Base-by-base conservation (phyloP, 164 flowering plant genomes). In the Warburgia ugandensis region DNA sequence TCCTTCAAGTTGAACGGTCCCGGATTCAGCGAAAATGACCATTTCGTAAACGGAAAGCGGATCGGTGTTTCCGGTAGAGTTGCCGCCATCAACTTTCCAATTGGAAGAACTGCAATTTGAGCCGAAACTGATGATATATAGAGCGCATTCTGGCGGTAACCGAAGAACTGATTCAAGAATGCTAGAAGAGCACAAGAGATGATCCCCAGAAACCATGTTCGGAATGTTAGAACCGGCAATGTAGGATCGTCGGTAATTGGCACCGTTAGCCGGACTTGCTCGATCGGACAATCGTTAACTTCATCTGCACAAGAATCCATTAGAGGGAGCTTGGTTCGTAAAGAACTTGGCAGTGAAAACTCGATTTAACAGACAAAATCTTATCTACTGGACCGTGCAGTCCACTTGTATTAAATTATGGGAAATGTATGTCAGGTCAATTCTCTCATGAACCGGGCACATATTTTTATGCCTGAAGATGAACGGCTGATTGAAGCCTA, bases 1-100 rank as follows among this genome's bases (percentile, higher is more conserved):
- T 54, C 58, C 48, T 54, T 54, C 39, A 54, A 28, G 32, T 54
- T 54, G 58, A 54, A 54, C 5, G 58, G 58, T 19, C 58, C 58
- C 28, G 58, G 58, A 17, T 54, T 54, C 48, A 54, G n/a, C 13
- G 58, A 54, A 16, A 54, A 54, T 1, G 44, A 25, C 58, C 58
- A 42, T 3, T 20, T 29, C 19, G 29, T 43, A 4, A 38, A 22
- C 11, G 56, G 56, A 19, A 54, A 21, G 12, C 39, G 4, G 29
- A 54, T 17, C 36, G 48, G 19, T 26, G 29, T 43, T 2, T 3
- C 22, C 26, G 58, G 58, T 3, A 54, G 58, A 1, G 58, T 43
- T 2, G 48, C 39, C 0, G 58, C 58, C 58, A 54, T 54, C 16
- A 54, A 19, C 21, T 31, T 43, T 11, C 58, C 58, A 8, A 54